A percentile compares a stretch with the other conserved stretches of the same genome.
phyloP scores from a whole-genome alignment of 2,329 filamentous ascomycete species.

The Shiraia sp. region DNA sequence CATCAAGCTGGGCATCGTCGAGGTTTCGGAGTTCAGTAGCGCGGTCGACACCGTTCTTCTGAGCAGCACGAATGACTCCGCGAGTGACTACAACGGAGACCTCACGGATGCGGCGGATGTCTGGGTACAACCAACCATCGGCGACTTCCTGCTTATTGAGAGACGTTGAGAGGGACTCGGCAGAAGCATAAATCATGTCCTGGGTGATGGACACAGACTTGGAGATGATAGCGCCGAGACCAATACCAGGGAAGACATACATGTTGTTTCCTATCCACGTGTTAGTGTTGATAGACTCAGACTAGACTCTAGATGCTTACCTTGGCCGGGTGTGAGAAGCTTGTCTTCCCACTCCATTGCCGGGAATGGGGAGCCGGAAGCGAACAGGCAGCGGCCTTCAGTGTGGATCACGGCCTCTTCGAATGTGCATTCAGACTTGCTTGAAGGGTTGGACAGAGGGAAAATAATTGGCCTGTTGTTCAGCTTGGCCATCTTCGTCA shows the following conservation, averaged over 20 bases:
- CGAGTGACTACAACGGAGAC: conserved; percentile 84
- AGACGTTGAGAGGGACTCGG: conserved; percentile 75
- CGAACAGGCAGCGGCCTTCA: conserved; percentile 88
- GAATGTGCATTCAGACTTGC: conserved; percentile 97
- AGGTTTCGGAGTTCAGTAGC: conserved; percentile 65
- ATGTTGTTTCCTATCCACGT: conserved; percentile 77
- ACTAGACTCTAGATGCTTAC: conserved; percentile 17
- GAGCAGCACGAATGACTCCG: conserved; percentile 90
- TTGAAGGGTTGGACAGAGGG: conserved; percentile 93
- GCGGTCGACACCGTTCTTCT: conserved; percentile 69
- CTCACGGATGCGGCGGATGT: conserved; percentile 87
- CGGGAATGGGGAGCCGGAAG: conserved; percentile 90
- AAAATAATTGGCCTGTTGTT: conserved; percentile 78
- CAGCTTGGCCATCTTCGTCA: conserved; percentile 62
- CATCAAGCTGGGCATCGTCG: conserved; percentile 69
- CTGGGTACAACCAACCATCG: conserved; percentile 85
- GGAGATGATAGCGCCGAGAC: conserved; percentile 87
- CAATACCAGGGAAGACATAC: conserved; percentile 97
- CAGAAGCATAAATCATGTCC: conserved; percentile 95
- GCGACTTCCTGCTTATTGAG: conserved; percentile 81
- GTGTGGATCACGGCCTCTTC: conserved; percentile 92
- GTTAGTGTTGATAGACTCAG: conserved; percentile 6
- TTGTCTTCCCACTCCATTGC: conserved; percentile 58
- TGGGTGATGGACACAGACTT: conserved; percentile 87
- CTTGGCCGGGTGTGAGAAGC: conserved; percentile 54